Conservation (phyloP, 75 land plant species). For the Picea glauca region DNA sequence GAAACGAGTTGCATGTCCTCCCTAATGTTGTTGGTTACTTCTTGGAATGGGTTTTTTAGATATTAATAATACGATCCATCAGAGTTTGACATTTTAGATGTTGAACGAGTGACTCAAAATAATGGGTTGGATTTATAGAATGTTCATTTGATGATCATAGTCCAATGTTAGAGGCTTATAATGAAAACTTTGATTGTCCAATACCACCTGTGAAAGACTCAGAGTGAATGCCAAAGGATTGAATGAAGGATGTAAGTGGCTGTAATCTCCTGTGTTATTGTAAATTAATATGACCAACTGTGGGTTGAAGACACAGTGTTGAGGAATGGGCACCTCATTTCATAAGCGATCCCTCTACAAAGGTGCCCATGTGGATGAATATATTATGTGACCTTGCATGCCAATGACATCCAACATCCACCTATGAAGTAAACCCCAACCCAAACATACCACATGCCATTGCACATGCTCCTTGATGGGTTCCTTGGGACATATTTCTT, state of each 20-base stretch:
- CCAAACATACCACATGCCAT: too few species aligned
- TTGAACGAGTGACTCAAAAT: constrained; percentile 80
- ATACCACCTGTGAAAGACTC: constrained; percentile 26
- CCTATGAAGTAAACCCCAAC: too few species aligned
- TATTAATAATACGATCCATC: constrained; percentile 62
- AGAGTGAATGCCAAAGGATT: constrained; percentile 48
- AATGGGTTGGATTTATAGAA: constrained; percentile 78
- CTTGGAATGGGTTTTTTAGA: too few species aligned
- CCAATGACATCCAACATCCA: too few species aligned
- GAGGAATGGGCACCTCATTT: too few species aligned
- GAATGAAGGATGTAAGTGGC: constrained; percentile 61
- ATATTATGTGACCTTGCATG: too few species aligned
- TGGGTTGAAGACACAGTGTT: constrained; percentile 12
- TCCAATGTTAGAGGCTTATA: constrained; percentile 27
- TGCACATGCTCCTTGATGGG: too few species aligned
- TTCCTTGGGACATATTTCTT: too few species aligned
- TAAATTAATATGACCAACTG: constrained; percentile 59
- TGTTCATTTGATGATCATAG: constrained; percentile 65
- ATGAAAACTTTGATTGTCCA: constrained; percentile 42
- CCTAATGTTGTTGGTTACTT: too few species aligned
- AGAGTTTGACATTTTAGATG: constrained; percentile 71
- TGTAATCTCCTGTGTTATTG: constrained; percentile 50
- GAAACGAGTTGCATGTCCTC: too few species aligned
- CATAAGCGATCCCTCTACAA: too few species aligned
- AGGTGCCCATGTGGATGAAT: too few species aligned